Percentiles rank a stretch among this genome's conserved stretches.
phyloP scores from a whole-genome alignment of 768 basidiomycete species.

The Kondoa subrosea region DNA sequence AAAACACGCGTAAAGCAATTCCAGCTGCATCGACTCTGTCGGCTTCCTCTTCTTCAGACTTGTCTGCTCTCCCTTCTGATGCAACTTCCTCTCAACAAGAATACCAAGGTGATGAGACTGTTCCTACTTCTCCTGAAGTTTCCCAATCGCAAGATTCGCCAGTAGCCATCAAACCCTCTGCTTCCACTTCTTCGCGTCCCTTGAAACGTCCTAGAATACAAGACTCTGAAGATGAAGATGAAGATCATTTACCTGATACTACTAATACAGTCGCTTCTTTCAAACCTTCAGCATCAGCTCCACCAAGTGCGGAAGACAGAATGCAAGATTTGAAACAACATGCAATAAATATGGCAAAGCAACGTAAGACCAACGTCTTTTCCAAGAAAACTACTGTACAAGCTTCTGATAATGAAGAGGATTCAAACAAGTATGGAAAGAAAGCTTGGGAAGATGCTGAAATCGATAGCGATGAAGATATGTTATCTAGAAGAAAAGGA shows the following conservation, averaged over 20 bases:
- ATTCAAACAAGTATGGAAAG: background rate
- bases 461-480: background rate
- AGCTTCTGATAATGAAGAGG: background rate
- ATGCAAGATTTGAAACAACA: too few species aligned
- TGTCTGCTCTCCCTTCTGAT: too few species aligned
- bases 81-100: too few species aligned
- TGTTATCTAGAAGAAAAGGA: background rate
- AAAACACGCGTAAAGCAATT: background rate
- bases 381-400: background rate
- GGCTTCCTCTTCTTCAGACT: background rate
- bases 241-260: background rate
- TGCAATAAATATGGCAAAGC: too few species aligned
- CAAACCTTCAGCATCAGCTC: too few species aligned
- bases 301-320: too few species aligned
- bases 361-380: too few species aligned
- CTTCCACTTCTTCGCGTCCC: background rate
- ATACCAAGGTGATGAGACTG: background rate
- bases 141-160: background rate
- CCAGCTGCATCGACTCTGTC: background rate
- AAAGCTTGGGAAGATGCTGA: background rate
- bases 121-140: background rate
- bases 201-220: background rate
- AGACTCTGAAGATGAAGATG: background rate
- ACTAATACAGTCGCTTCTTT: background rate
- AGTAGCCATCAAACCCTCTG: background rate